A percentile compares a stretch with the other conserved stretches of the same genome.
Evolutionary conservation across 106 monocot genomes (phyloP).

Genomic region (Platanthera zijinensis): DNA sequence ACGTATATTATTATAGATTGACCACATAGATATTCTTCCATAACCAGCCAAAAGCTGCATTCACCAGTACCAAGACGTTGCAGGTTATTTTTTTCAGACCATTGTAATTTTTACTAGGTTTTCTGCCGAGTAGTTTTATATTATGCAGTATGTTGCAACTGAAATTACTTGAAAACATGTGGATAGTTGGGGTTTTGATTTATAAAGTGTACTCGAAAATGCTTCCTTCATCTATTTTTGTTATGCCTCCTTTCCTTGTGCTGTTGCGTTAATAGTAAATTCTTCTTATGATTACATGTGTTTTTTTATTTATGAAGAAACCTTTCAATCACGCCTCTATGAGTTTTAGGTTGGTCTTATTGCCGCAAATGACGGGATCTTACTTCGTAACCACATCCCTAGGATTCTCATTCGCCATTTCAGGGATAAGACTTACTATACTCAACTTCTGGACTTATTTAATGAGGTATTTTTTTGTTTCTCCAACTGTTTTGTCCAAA

Average conservation of each 20-base stretch:
- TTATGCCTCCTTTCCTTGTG: background rate
- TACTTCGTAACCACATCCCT: constrained; percentile 88
- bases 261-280: background rate
- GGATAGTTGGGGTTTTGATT: too few species aligned
- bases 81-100: too few species aligned
- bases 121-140: too few species aligned
- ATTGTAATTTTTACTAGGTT: too few species aligned
- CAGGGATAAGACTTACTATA: constrained; percentile 68
- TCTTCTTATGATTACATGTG: background rate
- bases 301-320: background rate
- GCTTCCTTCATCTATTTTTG: background rate
- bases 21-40: too few species aligned
- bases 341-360: constrained; percentile 76
- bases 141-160: too few species aligned
- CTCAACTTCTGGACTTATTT: constrained; percentile 89
- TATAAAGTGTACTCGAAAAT: background rate
- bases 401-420: constrained; percentile 77
- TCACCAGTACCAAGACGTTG: too few species aligned
- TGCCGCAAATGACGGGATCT: constrained; percentile 91
- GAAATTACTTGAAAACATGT: too few species aligned
- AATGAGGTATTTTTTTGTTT: constrained; percentile 61
- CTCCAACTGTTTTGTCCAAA: background rate
- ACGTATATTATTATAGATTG: too few species aligned
- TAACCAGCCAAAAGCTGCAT: too few species aligned
- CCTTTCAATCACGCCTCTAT: background rate